phyloP scores from a whole-genome alignment of 2,329 filamentous ascomycete species.

The Cladorrhinum sp. region DNA sequence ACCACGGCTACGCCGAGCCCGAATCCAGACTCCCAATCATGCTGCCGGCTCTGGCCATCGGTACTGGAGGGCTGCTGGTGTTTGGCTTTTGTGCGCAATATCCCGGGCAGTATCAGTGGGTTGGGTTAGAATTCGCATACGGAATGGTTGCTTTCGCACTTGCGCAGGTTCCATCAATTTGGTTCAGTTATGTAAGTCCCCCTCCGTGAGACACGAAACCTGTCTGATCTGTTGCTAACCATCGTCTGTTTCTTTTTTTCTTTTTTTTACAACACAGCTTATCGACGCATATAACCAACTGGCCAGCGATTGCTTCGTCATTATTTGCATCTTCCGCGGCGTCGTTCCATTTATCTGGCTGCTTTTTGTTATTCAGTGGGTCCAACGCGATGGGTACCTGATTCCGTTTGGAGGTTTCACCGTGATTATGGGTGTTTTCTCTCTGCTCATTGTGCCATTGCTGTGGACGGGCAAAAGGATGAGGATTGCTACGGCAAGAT shows the following conservation, averaged over 20 bases:
- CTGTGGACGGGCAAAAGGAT: conserved; percentile 37
- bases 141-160: conserved; percentile 39
- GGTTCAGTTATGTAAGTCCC: conserved; percentile 38
- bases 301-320: conserved; percentile 51
- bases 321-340: conserved; percentile 47
- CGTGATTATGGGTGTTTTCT: conserved; percentile 49
- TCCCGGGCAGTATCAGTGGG: conserved; percentile 31
- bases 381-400: conserved; percentile 40
- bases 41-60: conserved; percentile 31
- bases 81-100: conserved; percentile 39
- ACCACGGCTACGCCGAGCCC: conserved; percentile 33
- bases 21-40: conserved; percentile 34
- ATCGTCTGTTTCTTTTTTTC: neutral
- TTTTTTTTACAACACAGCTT: too few relatives aligned
- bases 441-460: conserved; percentile 35
- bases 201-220: neutral
- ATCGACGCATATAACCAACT: conserved; percentile 49
- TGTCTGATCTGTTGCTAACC: neutral
- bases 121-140: conserved; percentile 35
- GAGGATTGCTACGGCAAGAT: conserved; percentile 35
- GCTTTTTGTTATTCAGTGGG: conserved; percentile 51
- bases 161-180: conserved; percentile 39
- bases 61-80: conserved; percentile 34
- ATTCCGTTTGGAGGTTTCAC: conserved; percentile 53
- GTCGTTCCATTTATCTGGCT: conserved; percentile 53